phyloP scores from a whole-genome alignment of 2,329 filamentous ascomycete genomes.

The Ophiocordyceps sinensis region DNA sequence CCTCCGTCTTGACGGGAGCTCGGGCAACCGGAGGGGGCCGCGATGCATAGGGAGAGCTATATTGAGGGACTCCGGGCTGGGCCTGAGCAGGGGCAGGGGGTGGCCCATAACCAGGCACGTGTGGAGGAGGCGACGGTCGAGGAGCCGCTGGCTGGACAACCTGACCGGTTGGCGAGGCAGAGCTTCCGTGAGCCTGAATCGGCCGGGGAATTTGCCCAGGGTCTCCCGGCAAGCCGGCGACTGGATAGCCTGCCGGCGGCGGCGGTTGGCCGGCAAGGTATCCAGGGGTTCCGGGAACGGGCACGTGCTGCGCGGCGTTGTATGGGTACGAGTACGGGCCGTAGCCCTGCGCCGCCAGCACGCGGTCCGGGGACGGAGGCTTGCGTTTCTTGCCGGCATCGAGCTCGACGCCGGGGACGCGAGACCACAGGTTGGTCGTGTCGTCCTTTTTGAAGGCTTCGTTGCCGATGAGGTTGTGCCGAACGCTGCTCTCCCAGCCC shows the following conservation, averaged over 20 bases:
- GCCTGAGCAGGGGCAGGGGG: slow-evolving; percentile 20
- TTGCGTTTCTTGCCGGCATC: slow-evolving; percentile 49
- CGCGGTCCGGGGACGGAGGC: slow-evolving; percentile 35
- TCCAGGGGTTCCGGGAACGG: slow-evolving; percentile 12
- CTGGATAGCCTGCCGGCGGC: slow-evolving; percentile 13
- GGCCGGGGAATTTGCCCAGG: slow-evolving; percentile 13
- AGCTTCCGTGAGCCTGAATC: slow-evolving; percentile 14
- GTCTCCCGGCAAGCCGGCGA: slow-evolving; percentile 15
- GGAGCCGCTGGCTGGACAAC: slow-evolving; percentile 9
- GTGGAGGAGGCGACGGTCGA: slow-evolving; percentile 19
- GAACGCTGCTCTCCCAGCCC: slow-evolving; percentile 53
- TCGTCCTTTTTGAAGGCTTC: slow-evolving; percentile 46
- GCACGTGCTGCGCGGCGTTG: slow-evolving; percentile 19
- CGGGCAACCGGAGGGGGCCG: slow-evolving; percentile 16
- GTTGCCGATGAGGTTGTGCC: slow-evolving; percentile 48
- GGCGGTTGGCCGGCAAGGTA: slow-evolving; percentile 19
- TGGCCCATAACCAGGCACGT: slow-evolving; percentile 19
- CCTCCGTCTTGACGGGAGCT: slow-evolving; percentile 14
- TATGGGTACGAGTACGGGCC: slow-evolving; percentile 21
- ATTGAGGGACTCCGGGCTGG: slow-evolving; percentile 16
- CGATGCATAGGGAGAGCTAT: slow-evolving; percentile 23
- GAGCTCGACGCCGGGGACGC: slow-evolving; percentile 41
- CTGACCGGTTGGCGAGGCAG: slow-evolving; percentile 13
- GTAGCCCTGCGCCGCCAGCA: slow-evolving; percentile 21
- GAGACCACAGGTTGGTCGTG: slow-evolving; percentile 39